Evolutionary conservation across 345 rosid species (phyloP), one percentile per base, ranked within the genome.

Genomic region (Turnera subulata): DNA sequence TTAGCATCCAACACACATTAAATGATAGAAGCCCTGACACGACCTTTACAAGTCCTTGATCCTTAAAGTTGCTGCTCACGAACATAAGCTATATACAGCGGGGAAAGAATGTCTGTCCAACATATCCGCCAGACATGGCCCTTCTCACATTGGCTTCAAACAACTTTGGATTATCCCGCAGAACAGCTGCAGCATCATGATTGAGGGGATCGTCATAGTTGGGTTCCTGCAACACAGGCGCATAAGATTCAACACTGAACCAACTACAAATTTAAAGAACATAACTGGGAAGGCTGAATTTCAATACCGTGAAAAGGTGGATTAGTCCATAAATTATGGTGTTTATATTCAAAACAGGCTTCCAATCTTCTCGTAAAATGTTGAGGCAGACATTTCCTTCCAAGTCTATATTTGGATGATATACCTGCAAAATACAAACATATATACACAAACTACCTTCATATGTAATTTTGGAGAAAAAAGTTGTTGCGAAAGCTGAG

Each of bases 331-430:
- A 91, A 37, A 91, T 76, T 25, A 88, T 66, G 4, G 96, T 88
- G 77, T 91, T 91, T 6, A 91, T 88, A 63, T 81, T 91, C 50
- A 91, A 91, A 51, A 91, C 96, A 1, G 91, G 97, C 63, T 91
- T 91, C 97, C 97, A 91, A 54, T 91, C 94, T 75, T 88, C 96
- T 39, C 97, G 82, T 52, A 91, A 70, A 61, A 91, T 78, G 73
- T 91, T 91, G 46, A 91, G 78, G 76, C 97, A 91, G 50, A 85
- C 94, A 40, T 85, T 91, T 64, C 96, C 97, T 74, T 91, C 97
- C 79, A 88, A 74, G 71, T 91, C 96, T 38, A 91, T 88, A 70
- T 88, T 91, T 0, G 96, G 97, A 80, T 91, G 96, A 74, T 82
- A 84, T 50, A 91, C 83, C 97, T 91, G 55, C 62, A 69, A 8